Base-by-base conservation (phyloP, 768 basidiomycete genomes). In the Hebeloma cylindrosporum region DNA sequence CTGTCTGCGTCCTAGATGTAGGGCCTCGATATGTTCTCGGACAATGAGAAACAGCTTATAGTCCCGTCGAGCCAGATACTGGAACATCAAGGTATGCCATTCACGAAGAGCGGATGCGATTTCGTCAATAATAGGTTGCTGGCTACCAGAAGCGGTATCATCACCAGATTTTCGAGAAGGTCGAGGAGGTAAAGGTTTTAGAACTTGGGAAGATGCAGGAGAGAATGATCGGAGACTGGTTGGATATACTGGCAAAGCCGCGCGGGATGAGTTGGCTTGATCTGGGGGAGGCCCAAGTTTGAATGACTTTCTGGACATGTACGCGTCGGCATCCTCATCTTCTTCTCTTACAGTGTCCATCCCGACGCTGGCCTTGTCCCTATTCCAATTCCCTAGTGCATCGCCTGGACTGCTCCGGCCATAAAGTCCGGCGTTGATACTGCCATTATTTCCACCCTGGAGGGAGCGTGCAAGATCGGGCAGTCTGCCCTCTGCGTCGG, bases 91-190 rank as follows among this genome's bases (percentile, higher is more conserved):
- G 26, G 80, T 79, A 58, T 95, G 88, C 93, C 94, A 98, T 78
- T 98, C 95, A 28, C 95, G 83, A 32, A 98, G 70, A 0, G 95
- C 94, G 6, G 92, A 95, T 0, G 95, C 91, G 53, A 98, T 95
- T 71, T 98, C 95, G 66, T 98, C 95, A 39, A 98, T 82, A 60
- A 98, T 85, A 7, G 95, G 95, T 59, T 96, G 93, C 2, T 64
- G 69, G 16, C 75, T 73, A 7, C 95, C 95, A 0, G 86, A 84
- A 3, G 79, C 75, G 2, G 95, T 98, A 55, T 97, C 94, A 60
- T 96, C 95, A 27, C 91, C 92, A 7, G 92, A 90, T 51, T 93
- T 94, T 36, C 97, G 77, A n/a, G 88, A 90, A 5, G 95, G 95
- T 32, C 96, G 80, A 3, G 92, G 93, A 7, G 92, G 93, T 4